Base-by-base conservation (phyloP, 164 flowering plant genomes). In the Magnolia kwangsiensis region DNA sequence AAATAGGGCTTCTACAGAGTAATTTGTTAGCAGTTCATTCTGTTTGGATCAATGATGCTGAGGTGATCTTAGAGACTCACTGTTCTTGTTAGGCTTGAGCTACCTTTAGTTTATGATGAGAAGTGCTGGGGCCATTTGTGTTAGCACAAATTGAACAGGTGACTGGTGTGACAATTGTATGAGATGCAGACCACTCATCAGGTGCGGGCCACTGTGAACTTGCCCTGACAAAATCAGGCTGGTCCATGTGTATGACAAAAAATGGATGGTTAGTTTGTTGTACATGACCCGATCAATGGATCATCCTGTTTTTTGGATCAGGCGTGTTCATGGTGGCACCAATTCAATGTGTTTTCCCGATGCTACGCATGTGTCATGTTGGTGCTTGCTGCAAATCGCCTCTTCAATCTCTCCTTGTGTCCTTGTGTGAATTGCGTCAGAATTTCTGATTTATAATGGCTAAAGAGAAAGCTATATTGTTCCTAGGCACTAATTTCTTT, bases 21-120 rank as follows among this genome's bases (percentile, higher is more conserved):
- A 92, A 91, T 82, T 82, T 92, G 84, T 83, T 94, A 80, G 89
- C 98, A 63, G 97, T 93, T 79, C 96, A 94, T 80, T 84, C 91
- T 45, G 97, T 94, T 78, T 92, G 96, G 94, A 88, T 91, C 61
- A 83, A 89, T 76, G 84, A 85, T 29, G 31, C 80, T 64, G 98
- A 94, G 96, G 98, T 92, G 61, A 29, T 24, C 19, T 61, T 16
- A 10, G 21, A 50, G 24, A 68, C 7, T 29, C 5, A 10, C 68
- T 21, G 24, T 37, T 69, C 13, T 69, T 16, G 31, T 16, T 55
- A 55, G 16, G 18, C 14, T 9, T 51, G 59, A 51, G 14, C 59
- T 51, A 51, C 14, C 13, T 14, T 51, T 8, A 9, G 10, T 51
- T 51, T 51, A 14, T 51, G 29, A 51, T 14, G 10, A 51, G 14